Base-by-base conservation (phyloP, 306 rosid species). In the Arachis hypogaea region DNA sequence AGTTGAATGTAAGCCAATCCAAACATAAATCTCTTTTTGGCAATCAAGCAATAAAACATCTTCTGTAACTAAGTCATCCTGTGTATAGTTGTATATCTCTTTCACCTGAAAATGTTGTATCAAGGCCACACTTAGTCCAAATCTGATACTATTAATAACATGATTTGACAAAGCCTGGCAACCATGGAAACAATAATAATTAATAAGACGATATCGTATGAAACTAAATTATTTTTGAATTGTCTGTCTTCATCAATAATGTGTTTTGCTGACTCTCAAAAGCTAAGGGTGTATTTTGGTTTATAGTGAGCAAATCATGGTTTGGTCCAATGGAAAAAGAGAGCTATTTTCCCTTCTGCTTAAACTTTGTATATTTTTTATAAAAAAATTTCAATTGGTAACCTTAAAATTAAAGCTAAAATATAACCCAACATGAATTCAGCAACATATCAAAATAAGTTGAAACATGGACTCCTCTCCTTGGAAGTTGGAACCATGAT, bases 1-100 rank as follows among this genome's bases (percentile, higher is more conserved):
- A 50, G 49, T 81, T 51, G 98, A 91, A 65, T 82, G 97, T 72
- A 86, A 73, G 75, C 98, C 98, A 64, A 89, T 73, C 98, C 98
- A 93, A 74, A 93, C 86, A 84, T 89, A 88, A 76, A 93, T 78
- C 88, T 93, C 98, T 61, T 71, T 84, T 82, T 88, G 91, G 81
- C 96, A 93, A 77, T 93, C 88, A 38, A 93, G 98, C 71, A 89
- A 81, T 59, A 93, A 80, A 66, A 88, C 82, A 46, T 93, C 98
- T 86, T 93, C 98, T 16, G 98, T 93, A 60, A 88, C 75, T 63
- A 93, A 83, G 83, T 93, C 98, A 65, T 93, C 98, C 88, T 91
- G 98, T 12, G 97, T 72, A 69, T 89, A 91, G 71, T 86, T 93
- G 94, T 86, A 91, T 71, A 91, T 78, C 88, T 93, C 98, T 80